Base-by-base conservation (phyloP, 2,329 filamentous ascomycete genomes). In the Tolypocladium capitatum region DNA sequence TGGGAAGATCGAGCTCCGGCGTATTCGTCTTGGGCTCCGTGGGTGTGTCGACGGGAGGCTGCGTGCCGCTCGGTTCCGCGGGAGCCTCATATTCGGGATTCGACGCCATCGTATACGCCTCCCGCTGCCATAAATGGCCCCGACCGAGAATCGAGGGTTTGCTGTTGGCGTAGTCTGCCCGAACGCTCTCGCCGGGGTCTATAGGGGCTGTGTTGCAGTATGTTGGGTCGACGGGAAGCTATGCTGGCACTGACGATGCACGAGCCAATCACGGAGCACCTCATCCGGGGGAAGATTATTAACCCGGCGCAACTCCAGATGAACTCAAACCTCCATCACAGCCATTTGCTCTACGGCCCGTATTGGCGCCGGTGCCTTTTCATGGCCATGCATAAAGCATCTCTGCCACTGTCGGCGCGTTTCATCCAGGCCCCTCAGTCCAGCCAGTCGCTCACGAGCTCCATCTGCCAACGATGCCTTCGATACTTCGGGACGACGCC, bases 1-100 rank as follows among this genome's bases (percentile, higher is more conserved):
- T 95, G 59, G 82, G 71, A 56, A 95, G 70, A 63, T 98, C 90
- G 64, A 98, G 85, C 72, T 95, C 86, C 45, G 83, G 83, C 60
- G 79, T 83, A 51, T 72, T 66, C 54, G 66, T 70, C 52, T 67
- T 67, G 49, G 68, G 56, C 56, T 66, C 56, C 51, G 62, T 56
- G 54, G 65, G 51, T 59, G 60, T 51, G 60, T 59, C 55, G 56
- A 58, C 64, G 55, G 52, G 50, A 57, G 53, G 49, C 47, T 56
- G 53, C 40, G 52, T 50, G 21, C 32, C 51, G 52, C 43, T 53
- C 50, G 30, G 53, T 47, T 46, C 46, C 40, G 51, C 53, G 55
- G 62, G 57, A 60, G 60, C 57, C 58, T 64, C 66, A 45, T 58
- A 54, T 52, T 65, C 65, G 48, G 63, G 59, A 51, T 52, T 61